Conservation (phyloP, 768 basidiomycete species). For the Lentinula sp. region DNA sequence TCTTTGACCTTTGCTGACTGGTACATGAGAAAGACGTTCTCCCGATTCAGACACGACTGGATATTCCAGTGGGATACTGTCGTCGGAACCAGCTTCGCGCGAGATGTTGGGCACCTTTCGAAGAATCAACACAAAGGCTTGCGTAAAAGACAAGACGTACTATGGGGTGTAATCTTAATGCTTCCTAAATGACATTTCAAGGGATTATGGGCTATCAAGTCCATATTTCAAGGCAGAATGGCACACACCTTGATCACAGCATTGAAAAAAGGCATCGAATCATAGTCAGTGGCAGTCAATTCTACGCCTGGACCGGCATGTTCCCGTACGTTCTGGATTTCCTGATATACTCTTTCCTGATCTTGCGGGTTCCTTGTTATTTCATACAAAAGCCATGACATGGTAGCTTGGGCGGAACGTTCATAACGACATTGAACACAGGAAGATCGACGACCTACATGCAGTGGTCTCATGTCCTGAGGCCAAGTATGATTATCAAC, state of each 20-base stretch:
- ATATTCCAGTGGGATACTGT: slow-evolving; percentile 23
- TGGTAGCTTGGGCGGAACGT: background rate
- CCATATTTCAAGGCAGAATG: background rate
- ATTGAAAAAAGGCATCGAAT: slow-evolving; percentile 23
- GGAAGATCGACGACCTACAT: background rate
- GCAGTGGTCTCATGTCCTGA: background rate
- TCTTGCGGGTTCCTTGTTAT: slow-evolving; percentile 51
- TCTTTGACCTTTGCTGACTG: slow-evolving; percentile 14
- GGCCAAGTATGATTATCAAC: background rate
- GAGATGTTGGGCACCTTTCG: background rate
- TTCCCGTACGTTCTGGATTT: slow-evolving; percentile 31
- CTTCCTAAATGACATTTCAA: slow-evolving; percentile 15
- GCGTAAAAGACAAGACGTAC: slow-evolving; percentile 11
- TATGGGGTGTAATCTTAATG: slow-evolving; percentile 24
- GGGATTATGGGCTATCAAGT: background rate
- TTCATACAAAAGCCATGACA: slow-evolving; percentile 51
- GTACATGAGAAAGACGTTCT: slow-evolving; percentile 10
- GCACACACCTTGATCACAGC: slow-evolving; percentile 16
- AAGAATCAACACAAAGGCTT: background rate
- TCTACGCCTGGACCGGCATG: slow-evolving; percentile 5
- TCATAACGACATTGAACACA: background rate
- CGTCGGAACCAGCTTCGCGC: slow-evolving; percentile 17
- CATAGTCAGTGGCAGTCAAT: slow-evolving; percentile 20
- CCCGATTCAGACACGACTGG: slow-evolving; percentile 21
- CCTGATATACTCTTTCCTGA: slow-evolving; percentile 55